Conservation (phyloP, 164 flowering plant species). For the Berberis thunbergii region DNA sequence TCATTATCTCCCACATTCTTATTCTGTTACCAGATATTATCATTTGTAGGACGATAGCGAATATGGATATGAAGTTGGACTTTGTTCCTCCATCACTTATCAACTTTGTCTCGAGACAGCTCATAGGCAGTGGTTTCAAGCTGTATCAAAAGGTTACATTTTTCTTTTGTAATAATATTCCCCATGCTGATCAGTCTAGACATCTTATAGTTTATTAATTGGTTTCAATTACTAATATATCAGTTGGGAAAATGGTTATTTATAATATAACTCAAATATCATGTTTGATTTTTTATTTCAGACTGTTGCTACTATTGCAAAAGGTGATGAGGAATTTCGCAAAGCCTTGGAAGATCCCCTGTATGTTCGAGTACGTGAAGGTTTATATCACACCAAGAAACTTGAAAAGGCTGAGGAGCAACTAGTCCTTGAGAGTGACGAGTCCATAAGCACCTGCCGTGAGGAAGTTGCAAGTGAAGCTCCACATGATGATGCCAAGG, state of each 20-base stretch:
- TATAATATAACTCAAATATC: too few relatives aligned
- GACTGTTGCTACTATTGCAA: slow-evolving; percentile 55
- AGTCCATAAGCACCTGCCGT: slow-evolving; percentile 5
- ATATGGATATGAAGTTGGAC: slow-evolving; percentile 77
- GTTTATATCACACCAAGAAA: slow-evolving; percentile 22
- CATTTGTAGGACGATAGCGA: slow-evolving; percentile 69
- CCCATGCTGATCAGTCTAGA: neutral
- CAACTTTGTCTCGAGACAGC: slow-evolving; percentile 85
- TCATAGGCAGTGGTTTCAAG: slow-evolving; percentile 78
- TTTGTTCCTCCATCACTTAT: slow-evolving; percentile 82
- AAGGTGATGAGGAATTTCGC: slow-evolving; percentile 39
- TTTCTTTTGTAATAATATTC: slow-evolving; percentile 5
- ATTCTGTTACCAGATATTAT: neutral
- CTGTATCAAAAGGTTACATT: slow-evolving; percentile 67
- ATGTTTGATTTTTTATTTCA: slow-evolving; percentile 15
- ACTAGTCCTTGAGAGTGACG: slow-evolving; percentile 12
- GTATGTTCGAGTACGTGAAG: slow-evolving; percentile 49
- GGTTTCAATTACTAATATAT: neutral
- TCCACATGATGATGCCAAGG: slow-evolving; percentile 2
- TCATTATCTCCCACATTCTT: neutral
- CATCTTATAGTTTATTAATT: neutral
- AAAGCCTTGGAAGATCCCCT: slow-evolving; percentile 51
- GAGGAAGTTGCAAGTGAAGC: slow-evolving; percentile 15
- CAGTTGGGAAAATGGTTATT: too few relatives aligned
- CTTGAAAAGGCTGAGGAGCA: slow-evolving; percentile 9